These are phyloP conservation scores for Chytriomyces sp. DNA, from an alignment of 192 early-diverging fungal genomes.

Conservation along the genomic window DNA sequence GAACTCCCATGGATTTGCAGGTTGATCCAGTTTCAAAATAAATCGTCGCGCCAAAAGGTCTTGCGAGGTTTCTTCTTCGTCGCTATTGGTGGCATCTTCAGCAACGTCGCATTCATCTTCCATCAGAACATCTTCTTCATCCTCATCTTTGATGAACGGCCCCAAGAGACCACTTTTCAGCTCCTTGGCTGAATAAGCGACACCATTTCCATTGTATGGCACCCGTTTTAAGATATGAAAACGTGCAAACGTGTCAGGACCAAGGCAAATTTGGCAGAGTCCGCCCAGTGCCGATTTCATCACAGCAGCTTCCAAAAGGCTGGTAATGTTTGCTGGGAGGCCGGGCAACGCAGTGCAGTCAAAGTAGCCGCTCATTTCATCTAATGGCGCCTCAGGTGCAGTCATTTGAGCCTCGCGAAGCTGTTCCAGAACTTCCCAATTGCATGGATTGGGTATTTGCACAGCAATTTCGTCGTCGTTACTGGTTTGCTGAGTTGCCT, in stretches of 20 bases:
- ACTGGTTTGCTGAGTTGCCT: neutral
- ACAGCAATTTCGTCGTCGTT: constrained; percentile 4
- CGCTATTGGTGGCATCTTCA: constrained; percentile 9
- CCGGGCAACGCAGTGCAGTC: neutral
- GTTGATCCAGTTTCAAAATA: constrained; percentile 36
- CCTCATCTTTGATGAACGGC: constrained; percentile 18
- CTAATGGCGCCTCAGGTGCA: neutral
- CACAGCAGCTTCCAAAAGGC: constrained; percentile 9
- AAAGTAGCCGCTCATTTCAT: constrained; percentile 2
- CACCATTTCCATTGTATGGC: neutral
- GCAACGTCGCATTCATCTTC: constrained; percentile 25
- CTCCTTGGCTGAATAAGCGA: constrained; percentile 41
- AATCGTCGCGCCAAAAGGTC: neutral
- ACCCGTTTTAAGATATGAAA: constrained; percentile 4
- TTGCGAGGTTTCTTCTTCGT: neutral
- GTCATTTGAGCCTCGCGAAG: constrained; percentile 14
- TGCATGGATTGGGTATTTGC: neutral
- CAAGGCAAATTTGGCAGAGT: constrained; percentile 20
- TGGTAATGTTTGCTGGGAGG: neutral
- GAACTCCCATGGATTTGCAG: constrained; percentile 47
- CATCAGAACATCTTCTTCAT: constrained; percentile 29
- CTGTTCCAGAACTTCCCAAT: neutral
- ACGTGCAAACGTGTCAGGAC: neutral
- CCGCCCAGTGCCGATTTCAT: neutral
- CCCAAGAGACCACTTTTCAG: constrained; percentile 12